Evolutionary conservation across 2,329 filamentous ascomycete species (phyloP).

Genomic region (Tolypocladium ophioglossoides): DNA sequence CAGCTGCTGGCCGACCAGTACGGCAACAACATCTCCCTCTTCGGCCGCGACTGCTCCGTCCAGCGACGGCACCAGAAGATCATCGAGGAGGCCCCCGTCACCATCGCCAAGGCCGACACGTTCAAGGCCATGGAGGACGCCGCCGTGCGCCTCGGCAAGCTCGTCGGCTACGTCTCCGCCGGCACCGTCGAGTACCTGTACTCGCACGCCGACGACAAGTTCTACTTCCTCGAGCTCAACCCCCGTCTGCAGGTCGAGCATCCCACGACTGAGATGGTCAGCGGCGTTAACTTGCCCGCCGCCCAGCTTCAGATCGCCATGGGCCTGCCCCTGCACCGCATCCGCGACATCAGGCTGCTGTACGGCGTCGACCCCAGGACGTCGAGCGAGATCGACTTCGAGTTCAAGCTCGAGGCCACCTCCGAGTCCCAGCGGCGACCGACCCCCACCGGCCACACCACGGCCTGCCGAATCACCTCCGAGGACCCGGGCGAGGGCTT

Average conservation of each 20-base stretch:
- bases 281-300: constrained; percentile 90
- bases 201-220: constrained; percentile 95
- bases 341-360: constrained; percentile 89
- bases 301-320: constrained; percentile 98
- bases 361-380: constrained; percentile 92
- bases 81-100: constrained; percentile 97
- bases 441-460: constrained; percentile 91
- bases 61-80: constrained; percentile 99
- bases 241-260: constrained; percentile 99
- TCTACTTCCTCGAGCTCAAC: constrained; percentile 98
- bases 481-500: constrained; percentile 98
- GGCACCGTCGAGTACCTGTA: constrained; percentile 99
- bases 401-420: constrained; percentile 82
- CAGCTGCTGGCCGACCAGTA: constrained; percentile 97
- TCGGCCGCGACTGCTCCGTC: constrained; percentile 96
- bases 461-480: constrained; percentile 96
- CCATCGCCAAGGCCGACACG: constrained; percentile 78
- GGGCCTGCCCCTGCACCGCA: constrained; percentile 91
- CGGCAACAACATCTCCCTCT: constrained; percentile 98
- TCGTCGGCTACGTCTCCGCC: constrained; percentile 96
- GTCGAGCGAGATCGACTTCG: constrained; percentile 83
- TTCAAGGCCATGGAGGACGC: constrained; percentile 97
- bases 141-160: constrained; percentile 81
- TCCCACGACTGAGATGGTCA: constrained; percentile 98
- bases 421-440: constrained; percentile 78